phyloP scores from a whole-genome alignment of 805 yeast species.

The Lipomyces spencermartinsiae region DNA sequence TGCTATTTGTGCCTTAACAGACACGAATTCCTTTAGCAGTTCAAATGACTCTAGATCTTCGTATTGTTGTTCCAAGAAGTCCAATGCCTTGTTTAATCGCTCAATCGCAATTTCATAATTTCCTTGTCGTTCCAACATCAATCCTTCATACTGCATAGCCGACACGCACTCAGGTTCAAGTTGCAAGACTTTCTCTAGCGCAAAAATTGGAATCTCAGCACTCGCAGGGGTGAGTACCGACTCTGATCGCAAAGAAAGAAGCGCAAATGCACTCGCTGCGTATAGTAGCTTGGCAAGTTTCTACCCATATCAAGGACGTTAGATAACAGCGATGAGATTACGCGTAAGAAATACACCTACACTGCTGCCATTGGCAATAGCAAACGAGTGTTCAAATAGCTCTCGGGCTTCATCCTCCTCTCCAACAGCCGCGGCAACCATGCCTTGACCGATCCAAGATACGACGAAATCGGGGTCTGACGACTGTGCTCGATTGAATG shows the following conservation, averaged over 20 bases:
- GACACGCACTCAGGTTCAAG: conserved; percentile 46
- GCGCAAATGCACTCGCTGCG: conserved; percentile 59
- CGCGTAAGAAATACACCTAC: conserved; percentile 8
- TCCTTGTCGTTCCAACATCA: conserved; percentile 68
- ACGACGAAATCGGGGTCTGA: conserved; percentile 75
- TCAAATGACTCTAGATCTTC: conserved; percentile 60
- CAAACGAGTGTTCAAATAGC: conserved; percentile 77
- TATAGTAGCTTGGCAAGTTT: conserved; percentile 74
- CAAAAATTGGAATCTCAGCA: conserved; percentile 24
- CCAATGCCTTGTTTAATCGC: conserved; percentile 56
- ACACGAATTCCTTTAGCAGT: conserved; percentile 58
- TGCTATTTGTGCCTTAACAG: conserved; percentile 72
- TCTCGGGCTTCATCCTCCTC: conserved; percentile 56
- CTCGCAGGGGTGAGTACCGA: conserved; percentile 34
- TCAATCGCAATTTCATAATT: conserved; percentile 61
- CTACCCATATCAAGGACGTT: conserved; percentile 3
- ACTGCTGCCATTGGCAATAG: conserved; percentile 76
- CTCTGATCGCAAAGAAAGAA: conserved; percentile 1
- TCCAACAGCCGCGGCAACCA: conserved; percentile 50
- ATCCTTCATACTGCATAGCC: conserved; percentile 44
- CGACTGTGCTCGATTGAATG: conserved; percentile 76
- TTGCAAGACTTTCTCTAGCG: conserved; percentile 58
- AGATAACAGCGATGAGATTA: not conserved
- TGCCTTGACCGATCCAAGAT: conserved; percentile 89
- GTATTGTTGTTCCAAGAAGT: conserved; percentile 59